phyloP scores from a whole-genome alignment of 257 asterid genomes.

The Solanum lycopersicoides region DNA sequence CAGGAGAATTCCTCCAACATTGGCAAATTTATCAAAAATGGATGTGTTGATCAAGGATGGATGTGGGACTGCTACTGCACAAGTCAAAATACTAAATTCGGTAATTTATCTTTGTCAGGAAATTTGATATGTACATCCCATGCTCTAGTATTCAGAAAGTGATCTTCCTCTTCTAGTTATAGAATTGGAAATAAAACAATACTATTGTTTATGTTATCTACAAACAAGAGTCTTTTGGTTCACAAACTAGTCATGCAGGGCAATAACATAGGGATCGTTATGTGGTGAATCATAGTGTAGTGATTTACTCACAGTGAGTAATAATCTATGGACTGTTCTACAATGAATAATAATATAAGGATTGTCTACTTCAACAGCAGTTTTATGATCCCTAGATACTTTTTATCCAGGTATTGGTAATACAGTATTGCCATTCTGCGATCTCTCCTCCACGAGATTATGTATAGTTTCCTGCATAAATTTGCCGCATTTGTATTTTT shows the following conservation, averaged over 20 bases:
- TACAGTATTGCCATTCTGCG: neutral
- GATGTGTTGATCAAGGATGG: constrained; percentile 71
- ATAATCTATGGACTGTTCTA: neutral
- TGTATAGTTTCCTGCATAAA: neutral
- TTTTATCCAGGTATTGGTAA: neutral
- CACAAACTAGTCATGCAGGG: neutral
- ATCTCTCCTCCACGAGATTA: neutral
- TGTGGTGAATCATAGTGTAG: neutral
- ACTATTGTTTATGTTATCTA: neutral
- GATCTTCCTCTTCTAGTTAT: neutral
- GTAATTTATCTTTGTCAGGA: constrained; percentile 20
- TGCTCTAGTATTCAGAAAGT: neutral
- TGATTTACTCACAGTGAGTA: neutral
- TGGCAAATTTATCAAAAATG: constrained; percentile 70
- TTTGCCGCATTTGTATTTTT: neutral
- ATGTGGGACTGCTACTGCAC: constrained; percentile 57
- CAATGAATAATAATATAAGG: neutral
- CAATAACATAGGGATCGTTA: neutral
- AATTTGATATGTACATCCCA: neutral
- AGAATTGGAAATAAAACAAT: neutral
- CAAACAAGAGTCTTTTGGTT: neutral
- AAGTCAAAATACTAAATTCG: constrained; percentile 55
- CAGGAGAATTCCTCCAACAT: constrained; percentile 73
- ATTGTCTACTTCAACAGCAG: neutral
- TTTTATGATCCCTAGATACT: neutral